Evolutionary conservation across 352 stramenopile genomes (phyloP), one percentile per base, ranked within the genome.

Genomic region (Globisporangium yorkense): DNA sequence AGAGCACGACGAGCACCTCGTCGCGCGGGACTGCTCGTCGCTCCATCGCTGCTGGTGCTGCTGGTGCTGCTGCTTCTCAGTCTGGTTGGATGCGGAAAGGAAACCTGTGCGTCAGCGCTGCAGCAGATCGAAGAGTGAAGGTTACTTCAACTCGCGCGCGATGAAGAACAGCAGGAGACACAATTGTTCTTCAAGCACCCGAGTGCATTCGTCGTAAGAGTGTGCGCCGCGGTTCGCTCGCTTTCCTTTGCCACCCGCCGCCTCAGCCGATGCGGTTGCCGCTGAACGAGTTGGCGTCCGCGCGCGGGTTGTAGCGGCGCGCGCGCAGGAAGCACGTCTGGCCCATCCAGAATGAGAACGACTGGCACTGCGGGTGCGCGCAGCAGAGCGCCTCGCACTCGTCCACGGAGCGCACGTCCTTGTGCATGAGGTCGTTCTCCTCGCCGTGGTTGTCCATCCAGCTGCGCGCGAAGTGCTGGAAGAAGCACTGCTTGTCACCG

Each of bases 371-470:
- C 0, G 75, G 50, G 48, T 90, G 72, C 9, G 71, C 67, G 50
- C 80, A 90, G 61, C 80, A 90, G 15, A 90, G 61, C 48, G 65
- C 48, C 49, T 90, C 80, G 53, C 80, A 90, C 39, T 87, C 80
- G 45, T 88, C 75, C 52, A 83, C 75, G 9, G 47, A 78, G 16
- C 48, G 31, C n/a, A 87, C 75, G 54, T 71, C 56, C 55, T 83
- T 68, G 56, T 64, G 81, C 70, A 86, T 72, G 45, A 90, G 29
- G 59, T 90, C 80, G 70, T 87, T 78, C 37, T 54, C 66, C 35
- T 86, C 74, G 31, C 76, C 76, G 12, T 75, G 72, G 8, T 63
- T 75, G 67, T 90, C 80, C 80, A 90, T 90, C 80, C 80, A 90
- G 49, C 66, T 85, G 33, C 67, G 58, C 24, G 68, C 37, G 40